phyloP scores from a whole-genome alignment of 306 rosid genomes.

The Sicyos baderoa region DNA sequence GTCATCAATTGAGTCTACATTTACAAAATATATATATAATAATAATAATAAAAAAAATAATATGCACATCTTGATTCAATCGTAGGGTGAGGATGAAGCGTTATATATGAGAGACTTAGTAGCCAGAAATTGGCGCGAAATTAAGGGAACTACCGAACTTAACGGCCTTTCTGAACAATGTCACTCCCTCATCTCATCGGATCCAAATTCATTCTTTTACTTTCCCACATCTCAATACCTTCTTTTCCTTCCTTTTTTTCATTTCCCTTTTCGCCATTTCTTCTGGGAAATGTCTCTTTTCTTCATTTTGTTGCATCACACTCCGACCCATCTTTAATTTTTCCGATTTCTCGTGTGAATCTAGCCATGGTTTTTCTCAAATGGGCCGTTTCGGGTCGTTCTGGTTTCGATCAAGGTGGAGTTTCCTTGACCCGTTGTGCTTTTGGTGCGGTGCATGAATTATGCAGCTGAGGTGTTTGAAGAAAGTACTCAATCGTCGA shows the following conservation, averaged over 20 bases:
- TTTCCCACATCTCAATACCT: constrained; percentile 22
- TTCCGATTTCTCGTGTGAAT: not conserved
- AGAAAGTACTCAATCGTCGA: constrained; percentile 13
- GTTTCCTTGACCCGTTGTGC: constrained; percentile 11
- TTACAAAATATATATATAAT: no score
- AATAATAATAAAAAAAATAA: no score
- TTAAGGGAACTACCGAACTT: constrained; percentile 59
- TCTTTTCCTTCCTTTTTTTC: constrained; percentile 12
- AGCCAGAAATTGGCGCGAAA: constrained; percentile 85
- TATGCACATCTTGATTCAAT: not conserved
- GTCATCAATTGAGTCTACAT: no score
- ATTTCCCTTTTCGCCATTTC: constrained; percentile 14
- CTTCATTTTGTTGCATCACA: not conserved
- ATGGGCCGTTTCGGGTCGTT: constrained; percentile 18
- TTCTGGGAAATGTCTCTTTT: constrained; percentile 12
- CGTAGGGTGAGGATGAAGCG: constrained; percentile 3
- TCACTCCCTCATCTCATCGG: constrained; percentile 36
- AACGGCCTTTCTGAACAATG: constrained; percentile 62
- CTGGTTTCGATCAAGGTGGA: constrained; percentile 5
- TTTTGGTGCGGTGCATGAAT: constrained; percentile 21
- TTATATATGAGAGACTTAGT: constrained; percentile 23
- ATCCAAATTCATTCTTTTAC: constrained; percentile 34
- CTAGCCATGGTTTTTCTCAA: constrained; percentile 13
- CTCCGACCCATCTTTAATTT: constrained; percentile 22
- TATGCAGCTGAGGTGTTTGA: constrained; percentile 30